A percentile compares a stretch with the other conserved stretches of the same genome.
Evolutionary conservation across 805 yeast genomes (phyloP).

Genomic region (Kluyveromyces wickerhamii): DNA sequence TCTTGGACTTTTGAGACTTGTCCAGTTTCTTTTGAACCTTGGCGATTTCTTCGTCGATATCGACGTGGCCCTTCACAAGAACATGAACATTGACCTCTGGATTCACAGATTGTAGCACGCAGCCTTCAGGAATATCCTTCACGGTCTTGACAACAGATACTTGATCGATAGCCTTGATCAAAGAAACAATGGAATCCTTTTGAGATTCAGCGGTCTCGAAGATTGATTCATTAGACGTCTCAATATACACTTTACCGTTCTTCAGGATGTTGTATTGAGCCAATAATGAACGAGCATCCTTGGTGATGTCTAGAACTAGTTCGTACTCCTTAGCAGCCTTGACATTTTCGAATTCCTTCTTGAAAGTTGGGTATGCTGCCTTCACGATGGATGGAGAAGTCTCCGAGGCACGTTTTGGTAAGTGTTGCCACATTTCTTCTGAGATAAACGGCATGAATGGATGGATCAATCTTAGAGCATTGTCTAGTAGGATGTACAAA

Average conservation of each 20-base stretch:
- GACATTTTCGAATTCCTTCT: slow-evolving; percentile 50
- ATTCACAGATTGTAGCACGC: slow-evolving; percentile 75
- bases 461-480: slow-evolving; percentile 84
- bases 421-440: slow-evolving; percentile 98
- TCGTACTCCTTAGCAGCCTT: slow-evolving; percentile 72
- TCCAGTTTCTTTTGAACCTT: slow-evolving; percentile 74
- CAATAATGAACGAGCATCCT: slow-evolving; percentile 84
- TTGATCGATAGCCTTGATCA: slow-evolving; percentile 82
- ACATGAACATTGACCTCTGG: slow-evolving; percentile 81
- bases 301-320: slow-evolving; percentile 75
- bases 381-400: slow-evolving; percentile 61
- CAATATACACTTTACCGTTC: slow-evolving; percentile 81
- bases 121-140: slow-evolving; percentile 73
- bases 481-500: slow-evolving; percentile 84
- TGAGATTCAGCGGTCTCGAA: slow-evolving; percentile 55
- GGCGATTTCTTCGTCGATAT: slow-evolving; percentile 80
- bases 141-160: slow-evolving; percentile 53
- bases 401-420: slow-evolving; percentile 79
- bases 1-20: slow-evolving; percentile 52
- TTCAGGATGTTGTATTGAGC: slow-evolving; percentile 85
- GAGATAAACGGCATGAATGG: slow-evolving; percentile 98
- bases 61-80: slow-evolving; percentile 90
- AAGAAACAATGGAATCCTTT: slow-evolving; percentile 78
- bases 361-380: slow-evolving; percentile 71
- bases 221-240: slow-evolving; percentile 42